Percentiles rank a stretch among this genome's conserved stretches.
phyloP scores from a whole-genome alignment of 192 early-diverging fungal genomes.

The Gamsiella multidivaricata region DNA sequence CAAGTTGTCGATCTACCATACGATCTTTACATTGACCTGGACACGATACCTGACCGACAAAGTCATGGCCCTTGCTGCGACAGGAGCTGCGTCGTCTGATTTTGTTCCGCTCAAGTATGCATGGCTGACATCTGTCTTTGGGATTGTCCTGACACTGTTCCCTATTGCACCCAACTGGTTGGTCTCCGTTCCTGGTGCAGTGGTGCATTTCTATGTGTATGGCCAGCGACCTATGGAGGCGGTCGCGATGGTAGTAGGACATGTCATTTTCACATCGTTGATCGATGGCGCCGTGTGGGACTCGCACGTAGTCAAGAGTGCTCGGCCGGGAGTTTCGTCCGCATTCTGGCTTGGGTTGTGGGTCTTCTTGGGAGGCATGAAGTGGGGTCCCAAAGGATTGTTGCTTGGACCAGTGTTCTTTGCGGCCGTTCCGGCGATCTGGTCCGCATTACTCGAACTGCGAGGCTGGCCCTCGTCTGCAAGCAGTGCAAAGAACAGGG shows the following conservation, averaged over 20 bases:
- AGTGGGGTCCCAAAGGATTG: constrained; percentile 47
- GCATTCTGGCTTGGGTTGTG: constrained; percentile 52
- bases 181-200: constrained; percentile 35
- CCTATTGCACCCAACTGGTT: constrained; percentile 51
- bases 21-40: constrained; percentile 38
- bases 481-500: not conserved
- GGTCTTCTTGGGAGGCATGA: constrained; percentile 47
- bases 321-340: constrained; percentile 39
- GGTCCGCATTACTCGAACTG: constrained; percentile 40
- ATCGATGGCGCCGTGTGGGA: constrained; percentile 51
- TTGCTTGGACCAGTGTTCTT: constrained; percentile 46
- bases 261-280: constrained; percentile 19
- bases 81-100: constrained; percentile 11
- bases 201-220: constrained; percentile 46
- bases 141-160: constrained; percentile 37
- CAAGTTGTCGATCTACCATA: constrained; percentile 48
- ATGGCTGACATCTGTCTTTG: constrained; percentile 41
- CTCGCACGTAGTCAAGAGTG: constrained; percentile 47
- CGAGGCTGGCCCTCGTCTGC: constrained; percentile 27
- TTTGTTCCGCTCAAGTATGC: constrained; percentile 46
- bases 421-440: constrained; percentile 38
- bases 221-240: constrained; percentile 39
- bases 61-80: not conserved
- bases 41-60: constrained; percentile 23
- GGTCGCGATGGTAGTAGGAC: constrained; percentile 38